Conservation (phyloP, 192 early-diverging fungal genomes). For the Pecoramyces ruminantium region DNA sequence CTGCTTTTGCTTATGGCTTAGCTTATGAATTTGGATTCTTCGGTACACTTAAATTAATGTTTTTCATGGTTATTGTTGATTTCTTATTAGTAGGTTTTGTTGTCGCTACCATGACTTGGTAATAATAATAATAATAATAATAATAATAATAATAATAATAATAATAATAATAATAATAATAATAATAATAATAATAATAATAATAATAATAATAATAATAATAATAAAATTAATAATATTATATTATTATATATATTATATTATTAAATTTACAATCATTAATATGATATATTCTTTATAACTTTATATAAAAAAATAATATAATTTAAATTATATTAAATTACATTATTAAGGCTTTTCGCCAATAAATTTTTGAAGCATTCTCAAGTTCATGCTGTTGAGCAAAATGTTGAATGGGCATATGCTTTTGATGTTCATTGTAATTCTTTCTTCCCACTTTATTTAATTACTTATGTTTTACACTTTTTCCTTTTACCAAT, state of each 20-base stretch:
- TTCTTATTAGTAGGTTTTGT: constrained; percentile 53
- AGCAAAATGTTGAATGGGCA: constrained; percentile 86
- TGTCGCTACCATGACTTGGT: constrained; percentile 61
- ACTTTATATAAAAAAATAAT: too few relatives aligned
- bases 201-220: too few relatives aligned
- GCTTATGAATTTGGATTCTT: constrained; percentile 47
- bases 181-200: too few relatives aligned
- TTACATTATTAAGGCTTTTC: constrained; percentile 27
- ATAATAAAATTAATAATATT: too few relatives aligned
- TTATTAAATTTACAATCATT: too few relatives aligned
- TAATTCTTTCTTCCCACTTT: constrained; percentile 89
- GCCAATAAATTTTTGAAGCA: constrained; percentile 70
- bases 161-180: too few relatives aligned
- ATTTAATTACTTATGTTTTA: constrained; percentile 68
- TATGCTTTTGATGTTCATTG: constrained; percentile 96
- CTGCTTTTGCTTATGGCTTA: constrained; percentile 67
- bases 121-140: not conserved
- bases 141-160: too few relatives aligned
- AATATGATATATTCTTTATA: too few relatives aligned
- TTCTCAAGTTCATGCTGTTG: constrained; percentile 53
- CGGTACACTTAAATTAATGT: constrained; percentile 49
- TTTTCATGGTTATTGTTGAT: constrained; percentile 70
- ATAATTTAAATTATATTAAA: too few relatives aligned
- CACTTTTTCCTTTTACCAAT: constrained; percentile 87
- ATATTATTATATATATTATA: too few relatives aligned